These are phyloP conservation scores for Neostapfia colusana DNA, from an alignment of 176 grass and related monocot species.

Conservation along the genomic window DNA sequence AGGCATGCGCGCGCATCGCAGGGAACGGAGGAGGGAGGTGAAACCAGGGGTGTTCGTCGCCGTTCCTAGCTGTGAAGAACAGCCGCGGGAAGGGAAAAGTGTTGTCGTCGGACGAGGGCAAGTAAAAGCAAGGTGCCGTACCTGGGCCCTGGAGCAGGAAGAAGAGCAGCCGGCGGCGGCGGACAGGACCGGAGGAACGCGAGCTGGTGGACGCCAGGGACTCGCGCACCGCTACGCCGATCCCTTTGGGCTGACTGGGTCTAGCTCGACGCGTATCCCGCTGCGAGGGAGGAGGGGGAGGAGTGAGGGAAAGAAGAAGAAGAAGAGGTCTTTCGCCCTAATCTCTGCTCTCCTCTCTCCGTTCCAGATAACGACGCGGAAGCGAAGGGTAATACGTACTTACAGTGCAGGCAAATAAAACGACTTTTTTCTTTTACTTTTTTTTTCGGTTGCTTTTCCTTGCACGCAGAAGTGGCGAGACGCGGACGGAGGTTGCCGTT, in stretches of 20 bases:
- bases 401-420: neutral
- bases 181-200: neutral
- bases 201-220: neutral
- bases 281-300: neutral
- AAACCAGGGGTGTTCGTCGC: neutral
- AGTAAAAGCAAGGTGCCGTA: neutral
- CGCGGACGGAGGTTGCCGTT: neutral
- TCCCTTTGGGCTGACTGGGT: constrained; percentile 4
- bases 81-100: neutral
- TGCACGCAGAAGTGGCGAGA: neutral
- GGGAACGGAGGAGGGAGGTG: neutral
- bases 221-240: neutral
- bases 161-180: neutral
- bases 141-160: neutral
- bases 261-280: neutral
- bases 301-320: neutral
- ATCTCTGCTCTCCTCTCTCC: neutral
- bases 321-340: neutral
- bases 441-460: neutral
- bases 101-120: neutral
- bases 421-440: neutral
- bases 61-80: neutral
- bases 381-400: constrained; percentile 1
- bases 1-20: neutral
- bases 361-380: constrained; percentile 34